A percentile compares a stretch with the other conserved stretches of the same genome.
Evolutionary conservation across 2,329 filamentous ascomycete genomes (phyloP).

Genomic region (Botrytis hyacinthi): DNA sequence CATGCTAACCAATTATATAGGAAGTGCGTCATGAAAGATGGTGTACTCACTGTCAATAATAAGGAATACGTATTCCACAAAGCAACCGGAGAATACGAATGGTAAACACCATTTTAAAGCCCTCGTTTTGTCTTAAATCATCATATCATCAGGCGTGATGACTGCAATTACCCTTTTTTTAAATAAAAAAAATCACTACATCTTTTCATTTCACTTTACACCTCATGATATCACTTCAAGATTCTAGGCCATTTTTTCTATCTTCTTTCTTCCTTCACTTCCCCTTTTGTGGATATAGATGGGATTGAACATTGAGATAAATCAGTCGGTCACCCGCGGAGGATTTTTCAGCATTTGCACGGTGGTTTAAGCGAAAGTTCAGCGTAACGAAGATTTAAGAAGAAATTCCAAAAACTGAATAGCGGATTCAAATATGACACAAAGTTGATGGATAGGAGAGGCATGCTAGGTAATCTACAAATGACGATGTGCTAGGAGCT

Average conservation of each 20-base stretch:
- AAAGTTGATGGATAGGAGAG: background rate
- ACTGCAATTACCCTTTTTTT: background rate
- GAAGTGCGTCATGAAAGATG: slow-evolving; percentile 98
- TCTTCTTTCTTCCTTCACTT: background rate
- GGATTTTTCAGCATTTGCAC: background rate
- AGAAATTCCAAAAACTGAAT: background rate
- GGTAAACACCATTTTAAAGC: slow-evolving; percentile 54
- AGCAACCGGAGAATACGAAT: slow-evolving; percentile 95
- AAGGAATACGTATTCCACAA: slow-evolving; percentile 99
- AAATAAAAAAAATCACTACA: background rate
- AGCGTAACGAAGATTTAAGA: background rate
- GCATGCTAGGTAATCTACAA: background rate
- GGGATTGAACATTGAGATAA: slow-evolving; percentile 8
- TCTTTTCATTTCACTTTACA: background rate
- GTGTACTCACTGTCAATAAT: slow-evolving; percentile 86
- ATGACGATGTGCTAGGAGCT: background rate
- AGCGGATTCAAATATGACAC: background rate
- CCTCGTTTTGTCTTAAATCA: background rate
- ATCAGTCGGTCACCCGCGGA: background rate
- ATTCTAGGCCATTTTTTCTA: background rate
- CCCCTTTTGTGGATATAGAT: slow-evolving; percentile 7
- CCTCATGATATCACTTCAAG: background rate
- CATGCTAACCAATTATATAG: slow-evolving; percentile 44
- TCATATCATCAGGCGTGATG: background rate
- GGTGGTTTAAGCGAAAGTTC: background rate